Conservation (phyloP, 176 grass and related monocot species). For the Carex parvula region DNA sequence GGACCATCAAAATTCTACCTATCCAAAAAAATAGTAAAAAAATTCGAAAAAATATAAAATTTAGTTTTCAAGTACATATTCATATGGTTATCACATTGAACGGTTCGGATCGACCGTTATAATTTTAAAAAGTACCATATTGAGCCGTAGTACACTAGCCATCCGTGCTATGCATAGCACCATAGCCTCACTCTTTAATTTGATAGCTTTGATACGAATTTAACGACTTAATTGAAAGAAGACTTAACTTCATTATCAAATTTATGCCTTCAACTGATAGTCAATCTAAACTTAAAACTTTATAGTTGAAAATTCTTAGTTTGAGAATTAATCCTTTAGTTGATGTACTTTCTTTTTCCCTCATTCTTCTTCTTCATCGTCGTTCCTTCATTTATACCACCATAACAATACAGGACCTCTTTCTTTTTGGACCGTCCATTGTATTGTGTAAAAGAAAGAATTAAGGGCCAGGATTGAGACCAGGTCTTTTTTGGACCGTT, state of each 20-base stretch:
- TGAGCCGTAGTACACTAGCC: too few relatives aligned
- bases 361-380: background rate
- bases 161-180: too few relatives aligned
- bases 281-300: background rate
- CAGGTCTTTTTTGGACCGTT: background rate
- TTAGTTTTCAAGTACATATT: too few relatives aligned
- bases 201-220: background rate
- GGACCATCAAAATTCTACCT: too few relatives aligned
- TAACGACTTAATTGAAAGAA: background rate
- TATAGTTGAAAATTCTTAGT: too few relatives aligned
- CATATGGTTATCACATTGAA: too few relatives aligned
- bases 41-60: too few relatives aligned
- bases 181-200: too few relatives aligned
- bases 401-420: too few relatives aligned
- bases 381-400: background rate
- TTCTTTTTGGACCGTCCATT: background rate
- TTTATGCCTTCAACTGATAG: background rate
- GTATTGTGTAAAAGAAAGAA: background rate
- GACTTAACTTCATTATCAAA: background rate
- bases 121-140: too few relatives aligned
- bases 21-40: too few relatives aligned
- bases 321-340: background rate
- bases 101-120: too few relatives aligned
- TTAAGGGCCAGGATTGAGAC: conserved; percentile 5
- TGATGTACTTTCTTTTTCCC: background rate